Conservation (phyloP, 83 land plant species). For the Thuja plicata region DNA sequence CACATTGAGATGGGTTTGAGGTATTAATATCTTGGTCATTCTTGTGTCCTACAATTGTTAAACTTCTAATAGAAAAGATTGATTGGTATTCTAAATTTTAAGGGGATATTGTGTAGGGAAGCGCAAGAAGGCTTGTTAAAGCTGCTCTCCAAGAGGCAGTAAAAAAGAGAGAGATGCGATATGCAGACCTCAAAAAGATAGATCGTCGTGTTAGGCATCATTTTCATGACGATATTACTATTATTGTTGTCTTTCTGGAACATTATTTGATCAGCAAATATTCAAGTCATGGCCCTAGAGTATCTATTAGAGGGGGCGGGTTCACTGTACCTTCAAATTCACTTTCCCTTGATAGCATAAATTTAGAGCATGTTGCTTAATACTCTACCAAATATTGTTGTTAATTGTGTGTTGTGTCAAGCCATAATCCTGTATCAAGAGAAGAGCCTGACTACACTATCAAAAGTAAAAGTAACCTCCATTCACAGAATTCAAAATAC, state of each 20-base stretch:
- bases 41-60: not conserved
- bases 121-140: too few relatives aligned
- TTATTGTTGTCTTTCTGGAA: conserved; percentile 54
- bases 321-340: conserved; percentile 35
- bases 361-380: too few relatives aligned
- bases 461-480: conserved; percentile 2
- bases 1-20: too few relatives aligned
- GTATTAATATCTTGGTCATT: too few relatives aligned
- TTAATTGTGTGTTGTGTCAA: too few relatives aligned
- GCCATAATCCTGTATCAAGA: too few relatives aligned
- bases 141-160: conserved; percentile 55
- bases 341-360: conserved; percentile 29
- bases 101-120: too few relatives aligned
- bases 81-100: not conserved
- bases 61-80: not conserved
- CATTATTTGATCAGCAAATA: conserved; percentile 37
- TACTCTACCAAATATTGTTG: too few relatives aligned
- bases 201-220: conserved; percentile 69
- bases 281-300: conserved; percentile 32
- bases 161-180: conserved; percentile 63
- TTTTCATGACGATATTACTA: conserved; percentile 63
- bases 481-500: not conserved
- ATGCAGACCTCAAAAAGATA: conserved; percentile 70
- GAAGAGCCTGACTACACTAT: not conserved
- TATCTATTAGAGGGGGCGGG: conserved; percentile 49